A percentile compares a stretch with the other conserved stretches of the same genome.
Conservation (phyloP, 148 eudicot species). For the Tetragonia tetragonoides region DNA sequence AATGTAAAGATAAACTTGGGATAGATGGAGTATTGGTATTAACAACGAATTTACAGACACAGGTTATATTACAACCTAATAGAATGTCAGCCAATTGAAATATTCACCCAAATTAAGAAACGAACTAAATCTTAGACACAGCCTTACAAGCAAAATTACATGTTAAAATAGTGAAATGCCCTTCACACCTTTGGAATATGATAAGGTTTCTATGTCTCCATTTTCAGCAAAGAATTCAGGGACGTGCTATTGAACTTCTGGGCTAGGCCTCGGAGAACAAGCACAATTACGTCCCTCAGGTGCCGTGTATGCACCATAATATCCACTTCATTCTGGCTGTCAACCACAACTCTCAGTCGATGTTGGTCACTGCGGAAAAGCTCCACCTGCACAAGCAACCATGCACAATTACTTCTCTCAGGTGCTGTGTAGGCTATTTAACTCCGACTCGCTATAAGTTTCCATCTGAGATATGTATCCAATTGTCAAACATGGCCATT, state of each 20-base stretch:
- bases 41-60: background rate
- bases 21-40: too few species aligned
- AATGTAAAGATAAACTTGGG: too few species aligned
- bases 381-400: constrained; percentile 60
- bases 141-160: constrained; percentile 5
- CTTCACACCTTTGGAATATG: constrained; percentile 15
- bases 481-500: too few species aligned
- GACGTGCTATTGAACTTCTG: constrained; percentile 93
- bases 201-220: constrained; percentile 45
- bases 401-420: background rate
- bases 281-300: constrained; percentile 81
- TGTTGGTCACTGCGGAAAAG: constrained; percentile 90
- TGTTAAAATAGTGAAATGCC: background rate
- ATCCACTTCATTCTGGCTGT: constrained; percentile 76
- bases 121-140: constrained; percentile 1
- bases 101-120: background rate
- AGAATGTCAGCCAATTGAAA: background rate
- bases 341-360: constrained; percentile 78
- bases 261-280: constrained; percentile 86
- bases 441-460: too few species aligned
- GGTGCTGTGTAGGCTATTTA: too few species aligned
- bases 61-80: background rate
- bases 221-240: constrained; percentile 80
- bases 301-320: constrained; percentile 95
- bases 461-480: too few species aligned